Percentiles rank a stretch among this genome's conserved stretches.
These are phyloP conservation scores for Aspergillus sparsus DNA, from an alignment of 495 filamentous ascomycete genomes.

Conservation along the genomic window DNA sequence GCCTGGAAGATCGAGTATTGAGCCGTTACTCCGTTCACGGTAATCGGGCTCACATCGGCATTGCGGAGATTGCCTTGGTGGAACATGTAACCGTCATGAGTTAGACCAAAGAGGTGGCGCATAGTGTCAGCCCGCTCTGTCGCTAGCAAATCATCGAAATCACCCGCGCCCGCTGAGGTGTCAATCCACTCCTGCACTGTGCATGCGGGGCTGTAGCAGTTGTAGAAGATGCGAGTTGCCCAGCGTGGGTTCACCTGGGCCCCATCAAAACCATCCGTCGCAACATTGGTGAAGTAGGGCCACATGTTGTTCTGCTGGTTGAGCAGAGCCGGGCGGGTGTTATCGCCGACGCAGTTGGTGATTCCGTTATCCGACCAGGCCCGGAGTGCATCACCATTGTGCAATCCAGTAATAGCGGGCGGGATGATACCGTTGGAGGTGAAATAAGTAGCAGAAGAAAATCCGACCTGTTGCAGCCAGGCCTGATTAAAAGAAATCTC, in stretches of 20 bases:
- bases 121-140: constrained; percentile 54
- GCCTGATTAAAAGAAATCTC: constrained; percentile 63
- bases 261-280: constrained; percentile 55
- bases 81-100: constrained; percentile 53
- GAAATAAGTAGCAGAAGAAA: constrained; percentile 43
- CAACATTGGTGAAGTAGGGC: constrained; percentile 55
- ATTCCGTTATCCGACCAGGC: constrained; percentile 63
- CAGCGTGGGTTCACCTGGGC: constrained; percentile 61
- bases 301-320: constrained; percentile 54
- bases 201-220: constrained; percentile 58
- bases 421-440: constrained; percentile 59
- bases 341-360: constrained; percentile 62
- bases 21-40: constrained; percentile 51
- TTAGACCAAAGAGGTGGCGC: constrained; percentile 55
- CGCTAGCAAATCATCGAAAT: constrained; percentile 50
- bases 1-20: constrained; percentile 59
- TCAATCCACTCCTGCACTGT: constrained; percentile 61
- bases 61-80: constrained; percentile 63
- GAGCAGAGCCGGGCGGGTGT: constrained; percentile 54
- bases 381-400: constrained; percentile 62
- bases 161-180: constrained; percentile 54
- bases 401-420: constrained; percentile 63
- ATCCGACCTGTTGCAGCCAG: constrained; percentile 55
- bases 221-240: constrained; percentile 66
- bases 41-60: constrained; percentile 45